A percentile compares a stretch with the other conserved stretches of the same genome.
Conservation (phyloP, 441 rosid species). For the Bruguiera hainesii region DNA sequence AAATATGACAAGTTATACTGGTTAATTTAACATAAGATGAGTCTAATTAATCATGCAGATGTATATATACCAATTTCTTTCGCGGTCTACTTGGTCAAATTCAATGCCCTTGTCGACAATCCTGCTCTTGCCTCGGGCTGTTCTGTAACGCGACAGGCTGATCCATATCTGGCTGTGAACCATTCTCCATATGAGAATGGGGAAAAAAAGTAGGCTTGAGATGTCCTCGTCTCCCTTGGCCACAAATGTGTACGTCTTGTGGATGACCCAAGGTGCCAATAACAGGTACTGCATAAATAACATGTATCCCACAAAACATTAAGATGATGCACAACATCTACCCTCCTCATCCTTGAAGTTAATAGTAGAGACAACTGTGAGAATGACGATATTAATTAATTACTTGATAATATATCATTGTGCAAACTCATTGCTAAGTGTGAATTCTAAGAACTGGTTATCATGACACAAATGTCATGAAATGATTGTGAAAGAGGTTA, state of each 20-base stretch:
- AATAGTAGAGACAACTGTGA: neutral
- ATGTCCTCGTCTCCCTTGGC: conserved; percentile 10
- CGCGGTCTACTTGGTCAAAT: conserved; percentile 82
- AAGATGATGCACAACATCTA: neutral
- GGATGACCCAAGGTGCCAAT: conserved; percentile 17
- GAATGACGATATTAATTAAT: no score
- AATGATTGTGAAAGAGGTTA: no score
- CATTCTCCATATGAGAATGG: conserved; percentile 42
- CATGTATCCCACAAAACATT: neutral
- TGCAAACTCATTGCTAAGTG: no score
- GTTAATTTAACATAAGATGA: neutral
- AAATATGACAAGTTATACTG: no score
- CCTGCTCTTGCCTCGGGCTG: conserved; percentile 64
- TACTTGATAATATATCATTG: no score
- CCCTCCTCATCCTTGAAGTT: neutral
- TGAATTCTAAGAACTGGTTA: no score
- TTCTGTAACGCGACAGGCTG: conserved; percentile 58
- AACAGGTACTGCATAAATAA: conserved; percentile 19
- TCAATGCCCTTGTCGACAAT: conserved; percentile 73
- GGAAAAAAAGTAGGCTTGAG: conserved; percentile 37
- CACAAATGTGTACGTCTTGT: neutral
- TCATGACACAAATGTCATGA: no score
- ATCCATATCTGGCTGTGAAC: conserved; percentile 83
- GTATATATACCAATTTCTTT: conserved; percentile 51
- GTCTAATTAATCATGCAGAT: neutral